Evolutionary conservation across 768 basidiomycete genomes (phyloP), one percentile per base, ranked within the genome.

Genomic region (Boletus pseudopeckii): DNA sequence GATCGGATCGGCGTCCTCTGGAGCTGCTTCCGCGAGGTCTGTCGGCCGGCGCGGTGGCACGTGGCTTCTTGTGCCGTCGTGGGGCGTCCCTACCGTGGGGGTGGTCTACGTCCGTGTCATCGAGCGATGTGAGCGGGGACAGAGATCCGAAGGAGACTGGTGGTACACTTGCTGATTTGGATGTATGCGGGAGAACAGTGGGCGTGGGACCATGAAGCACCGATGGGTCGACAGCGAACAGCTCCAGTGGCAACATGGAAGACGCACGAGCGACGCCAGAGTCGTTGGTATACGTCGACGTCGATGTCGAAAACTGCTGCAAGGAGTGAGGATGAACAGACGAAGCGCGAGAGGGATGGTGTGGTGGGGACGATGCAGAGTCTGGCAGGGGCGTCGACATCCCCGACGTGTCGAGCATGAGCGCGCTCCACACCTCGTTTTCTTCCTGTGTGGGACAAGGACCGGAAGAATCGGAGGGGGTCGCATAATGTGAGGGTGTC

Each of bases 341-440:
- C 4, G 52, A 28, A 7, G 45, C 41, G 14, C 28, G 52, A 10
- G 58, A 52, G 9, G 48, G 32, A n/a, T 22, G 18, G 28, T 34
- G 38, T 32, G 40, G 40, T 36, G 54, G 44, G 14, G 40, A n/a
- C 18, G 55, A 20, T 0, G 28, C 5, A 7, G 50, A 22, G 17
- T 22, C 47, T 11, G 36, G 42, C 8, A 20, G 7, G 0, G 59
- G 58, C 17, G 62, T 59, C 22, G 57, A 58, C n/a, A 48, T 36
- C 13, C 49, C 47, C 14, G 67, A 62, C 5, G n/a, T 22, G 5
- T n/a, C 45, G 5, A 42, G 32, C 42, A 64, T 22, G n/a, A 69
- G 65, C 17, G 58, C 38, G 36, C n/a, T 50, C 59, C 49, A 54
- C 7, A 65, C 60, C 20, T 64, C 67, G 9, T 58, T 56, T 37